These are phyloP conservation scores for Sarcocystis neurona DNA, from an alignment of 169 alveolate species.

Conservation along the genomic window DNA sequence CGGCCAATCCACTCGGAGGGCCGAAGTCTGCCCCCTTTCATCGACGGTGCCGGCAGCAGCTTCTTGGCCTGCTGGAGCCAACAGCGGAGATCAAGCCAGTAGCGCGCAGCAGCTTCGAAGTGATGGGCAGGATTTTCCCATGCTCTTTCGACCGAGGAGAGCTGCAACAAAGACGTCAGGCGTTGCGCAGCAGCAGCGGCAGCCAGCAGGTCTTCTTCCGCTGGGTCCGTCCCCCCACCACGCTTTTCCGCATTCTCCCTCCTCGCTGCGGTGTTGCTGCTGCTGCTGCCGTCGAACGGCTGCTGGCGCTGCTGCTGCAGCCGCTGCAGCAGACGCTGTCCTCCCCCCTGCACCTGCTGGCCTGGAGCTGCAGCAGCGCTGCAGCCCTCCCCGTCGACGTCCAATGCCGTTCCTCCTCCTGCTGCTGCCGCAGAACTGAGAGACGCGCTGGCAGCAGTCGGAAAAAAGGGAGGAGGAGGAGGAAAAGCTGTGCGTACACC, in stretches of 20 bases:
- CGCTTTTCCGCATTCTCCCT: neutral
- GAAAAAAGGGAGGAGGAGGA: too few relatives aligned
- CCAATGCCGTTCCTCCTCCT: neutral
- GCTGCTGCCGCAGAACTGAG: neutral
- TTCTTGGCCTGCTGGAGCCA: conserved; percentile 60
- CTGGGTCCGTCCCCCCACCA: too few relatives aligned
- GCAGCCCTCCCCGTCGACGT: neutral
- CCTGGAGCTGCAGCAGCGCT: neutral
- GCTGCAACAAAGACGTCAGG: neutral
- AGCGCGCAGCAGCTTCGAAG: conserved; percentile 64
- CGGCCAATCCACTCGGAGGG: conserved; percentile 63
- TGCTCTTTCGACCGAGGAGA: conserved; percentile 35
- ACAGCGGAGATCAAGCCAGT: conserved; percentile 56
- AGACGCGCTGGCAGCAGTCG: too few relatives aligned
- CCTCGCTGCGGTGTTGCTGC: neutral
- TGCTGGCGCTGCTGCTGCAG: too few relatives aligned
- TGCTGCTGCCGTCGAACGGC: too few relatives aligned
- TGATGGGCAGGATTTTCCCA: conserved; percentile 64
- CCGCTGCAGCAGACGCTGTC: too few relatives aligned
- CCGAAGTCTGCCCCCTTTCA: conserved; percentile 62
- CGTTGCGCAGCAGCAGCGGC: too few relatives aligned
- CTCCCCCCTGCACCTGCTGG: neutral
- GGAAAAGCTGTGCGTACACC: too few relatives aligned
- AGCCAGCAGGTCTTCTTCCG: too few relatives aligned
- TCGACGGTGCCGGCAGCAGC: conserved; percentile 60